Conservation (phyloP, 192 early-diverging fungal genomes). For the Tieghemiomyces parasiticus region DNA sequence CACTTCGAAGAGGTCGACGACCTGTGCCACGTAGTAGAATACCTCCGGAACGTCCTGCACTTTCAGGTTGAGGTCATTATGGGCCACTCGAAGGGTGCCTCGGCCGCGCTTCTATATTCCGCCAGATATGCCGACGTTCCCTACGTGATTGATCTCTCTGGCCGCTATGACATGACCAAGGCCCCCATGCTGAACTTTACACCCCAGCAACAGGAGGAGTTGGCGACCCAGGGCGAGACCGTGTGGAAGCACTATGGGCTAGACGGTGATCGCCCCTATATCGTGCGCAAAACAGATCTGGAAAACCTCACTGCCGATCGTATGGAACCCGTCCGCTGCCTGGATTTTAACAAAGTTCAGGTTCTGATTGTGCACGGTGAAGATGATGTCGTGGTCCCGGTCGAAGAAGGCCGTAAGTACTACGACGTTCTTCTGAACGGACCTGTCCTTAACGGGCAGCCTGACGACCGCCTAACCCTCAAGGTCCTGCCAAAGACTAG, state of each 20-base stretch:
- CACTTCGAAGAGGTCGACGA: constrained; percentile 31
- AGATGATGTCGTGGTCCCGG: constrained; percentile 29
- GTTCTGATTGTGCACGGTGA: constrained; percentile 33
- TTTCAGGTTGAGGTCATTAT: constrained; percentile 20
- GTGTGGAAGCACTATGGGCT: constrained; percentile 29
- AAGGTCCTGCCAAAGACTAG: background rate
- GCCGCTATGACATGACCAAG: constrained; percentile 30
- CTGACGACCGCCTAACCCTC: background rate
- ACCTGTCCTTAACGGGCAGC: background rate
- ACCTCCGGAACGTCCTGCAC: constrained; percentile 11
- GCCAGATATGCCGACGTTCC: constrained; percentile 20
- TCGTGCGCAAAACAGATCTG: constrained; percentile 20
- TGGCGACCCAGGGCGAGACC: constrained; percentile 25
- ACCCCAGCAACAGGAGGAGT: constrained; percentile 18
- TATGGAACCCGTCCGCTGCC: constrained; percentile 26
- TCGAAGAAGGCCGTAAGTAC: constrained; percentile 26
- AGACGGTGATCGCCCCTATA: constrained; percentile 11
- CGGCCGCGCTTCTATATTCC: constrained; percentile 30
- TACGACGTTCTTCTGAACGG: constrained; percentile 19
- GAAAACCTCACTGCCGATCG: constrained; percentile 16
- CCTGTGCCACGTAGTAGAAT: constrained; percentile 23
- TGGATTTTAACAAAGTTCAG: constrained; percentile 21
- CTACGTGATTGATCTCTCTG: constrained; percentile 28
- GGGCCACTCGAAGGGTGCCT: constrained; percentile 39
- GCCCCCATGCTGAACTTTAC: constrained; percentile 28